phyloP scores from a whole-genome alignment of 371 early-diverging fungal species.

The Actinomucor elegans region DNA sequence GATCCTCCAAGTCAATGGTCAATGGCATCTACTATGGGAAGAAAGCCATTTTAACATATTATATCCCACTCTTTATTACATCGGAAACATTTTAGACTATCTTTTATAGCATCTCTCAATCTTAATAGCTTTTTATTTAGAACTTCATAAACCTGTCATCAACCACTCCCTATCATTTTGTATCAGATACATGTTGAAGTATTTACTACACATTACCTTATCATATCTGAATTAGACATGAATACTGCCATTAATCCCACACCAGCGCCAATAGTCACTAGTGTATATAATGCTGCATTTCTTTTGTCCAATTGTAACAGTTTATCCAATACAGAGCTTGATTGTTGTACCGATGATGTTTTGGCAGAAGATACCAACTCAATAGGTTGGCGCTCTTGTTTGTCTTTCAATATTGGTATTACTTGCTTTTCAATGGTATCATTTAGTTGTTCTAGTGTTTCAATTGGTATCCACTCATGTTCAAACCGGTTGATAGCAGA shows the following conservation, averaged over 20 bases:
- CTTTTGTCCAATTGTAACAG: conserved; percentile 9
- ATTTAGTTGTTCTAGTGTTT: not conserved
- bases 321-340: conserved; percentile 3
- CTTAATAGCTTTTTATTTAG: no score
- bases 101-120: no score
- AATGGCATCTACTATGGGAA: conserved; percentile 14
- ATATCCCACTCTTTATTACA: not conserved
- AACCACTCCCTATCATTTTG: conserved; percentile 10
- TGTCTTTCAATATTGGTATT: conserved; percentile 11
- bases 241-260: conserved; percentile 38
- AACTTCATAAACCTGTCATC: conserved; percentile 5
- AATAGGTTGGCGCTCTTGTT: conserved; percentile 22
- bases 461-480: conserved; percentile 12
- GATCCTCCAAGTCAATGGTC: conserved; percentile 17
- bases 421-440: not conserved
- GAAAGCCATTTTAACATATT: conserved; percentile 17
- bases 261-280: conserved; percentile 42
- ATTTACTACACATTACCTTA: conserved; percentile 24
- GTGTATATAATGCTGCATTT: conserved; percentile 20
- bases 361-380: not conserved
- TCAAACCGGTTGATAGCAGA: conserved; percentile 33
- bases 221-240: conserved; percentile 30
- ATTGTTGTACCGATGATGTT: not conserved
- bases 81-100: not conserved
- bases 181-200: not conserved